Evolutionary conservation across 768 basidiomycete genomes (phyloP), one percentile per base, ranked within the genome.

Genomic region (Epithele typhae): DNA sequence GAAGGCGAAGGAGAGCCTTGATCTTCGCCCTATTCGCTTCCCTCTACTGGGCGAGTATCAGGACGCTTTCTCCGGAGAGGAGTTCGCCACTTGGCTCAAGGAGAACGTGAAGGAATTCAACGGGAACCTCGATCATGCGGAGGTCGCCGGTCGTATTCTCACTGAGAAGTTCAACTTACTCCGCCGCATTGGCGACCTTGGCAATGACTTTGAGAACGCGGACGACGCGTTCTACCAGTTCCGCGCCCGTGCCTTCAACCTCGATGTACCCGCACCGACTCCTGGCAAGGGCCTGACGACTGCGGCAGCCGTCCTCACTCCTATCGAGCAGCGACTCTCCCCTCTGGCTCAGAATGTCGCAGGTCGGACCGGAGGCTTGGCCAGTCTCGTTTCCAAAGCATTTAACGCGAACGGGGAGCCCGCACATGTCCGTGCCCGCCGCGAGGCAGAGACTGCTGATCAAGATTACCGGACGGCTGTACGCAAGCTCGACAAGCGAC

Each of bases 201-300:
- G 90, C 8, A 92, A 92, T 58, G 74, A 77, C 43, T 92, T 88
- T 53, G 88, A 88, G 55, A 76, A 77, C 50, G 75, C 81, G 2
- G 82, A 87, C 34, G 87, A 87, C 54, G 87, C 86, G 1, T 91
- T 76, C 59, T 92, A 86, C 62, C 90, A 92, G 62, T 91, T 92
- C 69, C 71, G 89, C 14, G 79, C 82, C 25, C 43, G 82, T 79
- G 84, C 84, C 3, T 88, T 87, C 58, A 75, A 78, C 43, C 63
- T 85, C 34, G 74, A 69, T 33, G 75, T 69, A 45, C 27, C 45
- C 6, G 58, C 64, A 23, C 18, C 19, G 9, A 11, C 42, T 9
- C 8, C 12, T 19, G 18, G 6, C 22, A 63, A 65, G 44, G 37
- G 46, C 11, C 42, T 57, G 2, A 21, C 21, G 12, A 24, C 42